These are phyloP conservation scores for Pseudozyma hubeiensis DNA, from an alignment of 1,284 basidiomycete genomes.

Conservation along the genomic window DNA sequence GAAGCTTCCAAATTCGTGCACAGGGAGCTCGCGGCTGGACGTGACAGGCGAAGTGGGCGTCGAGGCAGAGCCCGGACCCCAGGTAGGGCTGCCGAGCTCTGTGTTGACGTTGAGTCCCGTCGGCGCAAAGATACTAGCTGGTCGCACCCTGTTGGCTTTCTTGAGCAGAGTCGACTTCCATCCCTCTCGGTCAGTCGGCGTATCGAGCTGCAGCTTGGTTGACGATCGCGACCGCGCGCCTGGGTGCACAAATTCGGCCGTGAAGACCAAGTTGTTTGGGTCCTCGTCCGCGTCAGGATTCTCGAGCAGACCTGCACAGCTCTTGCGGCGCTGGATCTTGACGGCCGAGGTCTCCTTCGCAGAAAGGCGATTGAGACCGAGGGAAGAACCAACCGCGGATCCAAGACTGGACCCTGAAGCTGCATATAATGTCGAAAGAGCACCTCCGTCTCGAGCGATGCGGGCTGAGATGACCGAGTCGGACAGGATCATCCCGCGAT, in stretches of 20 bases:
- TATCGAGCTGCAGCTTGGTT: conserved; percentile 26
- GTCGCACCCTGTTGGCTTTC: conserved; percentile 42
- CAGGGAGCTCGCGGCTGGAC: conserved; percentile 19
- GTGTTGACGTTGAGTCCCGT: conserved; percentile 34
- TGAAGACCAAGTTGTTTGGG: conserved; percentile 41
- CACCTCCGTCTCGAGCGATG: conserved; percentile 38
- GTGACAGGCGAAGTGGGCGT: conserved; percentile 41
- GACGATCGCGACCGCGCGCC: conserved; percentile 40
- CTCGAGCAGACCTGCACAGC: conserved; percentile 49
- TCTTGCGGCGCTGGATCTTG: conserved; percentile 54
- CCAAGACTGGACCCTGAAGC: conserved; percentile 47
- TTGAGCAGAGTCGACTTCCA: conserved; percentile 49
- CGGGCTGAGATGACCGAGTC: conserved; percentile 61
- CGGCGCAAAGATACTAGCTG: conserved; percentile 42
- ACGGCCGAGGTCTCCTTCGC: conserved; percentile 54
- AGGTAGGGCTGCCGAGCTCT: conserved; percentile 31
- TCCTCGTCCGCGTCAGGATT: conserved; percentile 39
- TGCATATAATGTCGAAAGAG: conserved; percentile 39
- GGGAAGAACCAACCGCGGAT: conserved; percentile 56
- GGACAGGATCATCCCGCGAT: conserved; percentile 65
- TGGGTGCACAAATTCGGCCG: conserved; percentile 45
- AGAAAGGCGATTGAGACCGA: conserved; percentile 50
- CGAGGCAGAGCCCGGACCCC: conserved; percentile 30
- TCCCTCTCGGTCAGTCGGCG: conserved; percentile 22
- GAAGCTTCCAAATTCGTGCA: conserved; percentile 40